Base-by-base conservation (phyloP, 495 filamentous ascomycete genomes). In the Delitschia confertaspora region DNA sequence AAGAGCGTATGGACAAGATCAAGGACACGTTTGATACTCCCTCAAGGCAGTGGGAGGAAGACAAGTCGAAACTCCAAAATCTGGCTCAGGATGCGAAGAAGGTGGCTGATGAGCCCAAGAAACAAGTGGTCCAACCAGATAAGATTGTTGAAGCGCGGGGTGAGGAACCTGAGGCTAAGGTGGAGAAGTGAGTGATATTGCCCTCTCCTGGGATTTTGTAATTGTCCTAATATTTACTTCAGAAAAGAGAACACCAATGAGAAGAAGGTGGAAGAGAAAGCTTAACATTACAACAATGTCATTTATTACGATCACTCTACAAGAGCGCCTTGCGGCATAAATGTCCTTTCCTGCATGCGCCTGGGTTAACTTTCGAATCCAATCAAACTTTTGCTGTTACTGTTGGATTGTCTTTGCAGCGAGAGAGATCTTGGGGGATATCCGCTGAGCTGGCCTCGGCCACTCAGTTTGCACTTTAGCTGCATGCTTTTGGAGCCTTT, bases 61-160 rank as follows among this genome's bases (percentile, higher is more conserved):
- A 95, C 58, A 89, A 83, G 61, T 69, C 75, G 2, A 70, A 79
- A 26, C 78, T 93, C 41, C 73, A 82, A 37, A 75, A 85, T 37
- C 66, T 83, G 38, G 75, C 77, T 6, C 49, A 73, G 43, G 69
- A 80, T 46, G 67, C 18, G 78, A 74, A 33, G 67, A 65, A 38
- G 74, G 88, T 63, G 49, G 71, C 59, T 43, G 39, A 42, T 26
- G 27, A 32, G 25, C 29, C 39, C 17, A 35, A 44, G 26, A 8
- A 42, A 19, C 24, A 18, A 31, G 19, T 14, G n/a, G 5, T 11
- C 4, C 13, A 33, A 18, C 20, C 42, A 1, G 43, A 31, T 9
- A 16, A 47, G 19, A 39, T 48, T n/a, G 36, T 41, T 21, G 31
- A 48, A 3, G 48, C 29, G 20, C 42, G 48, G 8, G 48, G 48